A percentile compares a stretch with the other conserved stretches of the same genome.
phyloP scores from a whole-genome alignment of 768 basidiomycete species.

The Agaricus subrufescens region DNA sequence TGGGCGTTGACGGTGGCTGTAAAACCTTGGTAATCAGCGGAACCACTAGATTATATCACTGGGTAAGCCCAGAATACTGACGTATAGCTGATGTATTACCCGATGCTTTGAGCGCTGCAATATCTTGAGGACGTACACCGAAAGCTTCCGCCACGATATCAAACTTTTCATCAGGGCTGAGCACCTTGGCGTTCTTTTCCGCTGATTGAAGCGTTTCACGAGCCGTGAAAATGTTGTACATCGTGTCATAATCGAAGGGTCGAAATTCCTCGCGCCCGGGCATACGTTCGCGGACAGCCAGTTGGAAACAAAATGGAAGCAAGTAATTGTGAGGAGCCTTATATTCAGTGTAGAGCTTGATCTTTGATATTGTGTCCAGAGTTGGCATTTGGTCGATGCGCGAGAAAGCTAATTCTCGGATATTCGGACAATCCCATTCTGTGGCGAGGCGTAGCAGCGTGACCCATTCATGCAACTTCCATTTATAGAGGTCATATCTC shows the following conservation, averaged over 20 bases:
- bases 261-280: constrained; percentile 5
- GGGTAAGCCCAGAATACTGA: neutral
- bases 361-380: neutral
- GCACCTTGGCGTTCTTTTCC: too few relatives aligned
- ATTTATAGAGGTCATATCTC: neutral
- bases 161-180: neutral
- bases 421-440: neutral
- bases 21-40: neutral
- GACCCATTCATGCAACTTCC: neutral
- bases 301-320: constrained; percentile 1
- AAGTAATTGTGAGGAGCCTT: neutral
- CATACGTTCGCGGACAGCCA: constrained; percentile 3
- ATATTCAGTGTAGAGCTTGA: neutral
- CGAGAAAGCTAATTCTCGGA: constrained; percentile 18
- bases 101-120: neutral
- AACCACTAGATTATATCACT: neutral
- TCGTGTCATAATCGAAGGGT: neutral
- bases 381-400: neutral
- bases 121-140: neutral
- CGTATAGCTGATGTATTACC: neutral
- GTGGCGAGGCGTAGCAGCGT: constrained; percentile 1
- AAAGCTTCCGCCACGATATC: neutral
- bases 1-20: neutral
- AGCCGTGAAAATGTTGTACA: constrained; percentile 3
- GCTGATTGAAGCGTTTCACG: constrained; percentile 6